Percentiles rank a stretch among this genome's conserved stretches.
These are phyloP conservation scores for Pythium biforme DNA, from an alignment of 352 stramenopile species.

Conservation along the genomic window DNA sequence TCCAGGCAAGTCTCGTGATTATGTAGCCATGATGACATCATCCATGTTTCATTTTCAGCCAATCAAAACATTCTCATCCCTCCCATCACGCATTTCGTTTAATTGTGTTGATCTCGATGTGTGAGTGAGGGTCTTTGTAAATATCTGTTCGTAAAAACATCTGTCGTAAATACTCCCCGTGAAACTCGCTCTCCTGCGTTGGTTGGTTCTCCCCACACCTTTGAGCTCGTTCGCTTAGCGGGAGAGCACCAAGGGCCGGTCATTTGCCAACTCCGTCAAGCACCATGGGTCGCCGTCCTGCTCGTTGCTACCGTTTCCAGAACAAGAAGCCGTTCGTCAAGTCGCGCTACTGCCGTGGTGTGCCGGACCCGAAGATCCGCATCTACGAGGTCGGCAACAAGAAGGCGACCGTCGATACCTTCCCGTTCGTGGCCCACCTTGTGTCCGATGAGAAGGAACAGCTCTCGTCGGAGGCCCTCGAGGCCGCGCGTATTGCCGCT, in stretches of 20 bases:
- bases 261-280: constrained; percentile 14
- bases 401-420: constrained; percentile 97
- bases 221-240: background rate
- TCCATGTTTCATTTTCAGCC: background rate
- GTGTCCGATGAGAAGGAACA: constrained; percentile 93
- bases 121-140: background rate
- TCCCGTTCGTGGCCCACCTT: constrained; percentile 98
- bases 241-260: background rate
- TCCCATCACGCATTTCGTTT: background rate
- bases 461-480: constrained; percentile 97
- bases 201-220: constrained; percentile 2
- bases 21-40: constrained; percentile 6
- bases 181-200: constrained; percentile 1
- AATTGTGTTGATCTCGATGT: background rate
- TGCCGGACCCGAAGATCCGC: constrained; percentile 96
- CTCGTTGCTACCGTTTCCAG: constrained; percentile 99
- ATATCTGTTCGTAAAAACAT: constrained; percentile 1
- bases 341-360: constrained; percentile 99
- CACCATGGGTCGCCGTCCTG: constrained; percentile 82
- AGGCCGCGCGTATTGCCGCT: constrained; percentile 97
- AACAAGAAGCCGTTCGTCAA: constrained; percentile 99
- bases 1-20: background rate
- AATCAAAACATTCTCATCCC: background rate
- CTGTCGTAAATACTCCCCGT: background rate
- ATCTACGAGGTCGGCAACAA: constrained; percentile 99